Percentiles rank a stretch among this genome's conserved stretches.
phyloP scores from a whole-genome alignment of 2,329 filamentous ascomycete species.

The Ceratocystis papillata region DNA sequence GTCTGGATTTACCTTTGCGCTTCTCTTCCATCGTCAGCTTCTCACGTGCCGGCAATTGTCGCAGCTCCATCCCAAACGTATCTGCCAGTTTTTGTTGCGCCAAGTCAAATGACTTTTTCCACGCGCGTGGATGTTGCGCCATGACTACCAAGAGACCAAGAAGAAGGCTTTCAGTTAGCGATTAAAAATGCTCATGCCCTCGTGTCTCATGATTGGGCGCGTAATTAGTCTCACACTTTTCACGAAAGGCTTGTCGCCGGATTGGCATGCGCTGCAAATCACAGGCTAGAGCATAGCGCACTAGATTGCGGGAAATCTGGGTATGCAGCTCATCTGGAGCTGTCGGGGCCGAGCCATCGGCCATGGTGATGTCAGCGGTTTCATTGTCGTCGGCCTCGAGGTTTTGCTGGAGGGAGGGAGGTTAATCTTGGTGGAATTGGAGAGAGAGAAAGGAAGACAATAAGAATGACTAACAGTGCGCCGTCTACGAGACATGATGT shows the following conservation, averaged over 20 bases:
- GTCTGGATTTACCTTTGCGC: slow-evolving; percentile 51
- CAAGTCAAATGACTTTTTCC: slow-evolving; percentile 63
- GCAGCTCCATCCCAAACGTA: slow-evolving; percentile 86
- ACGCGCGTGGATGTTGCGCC: slow-evolving; percentile 56
- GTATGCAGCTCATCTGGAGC: slow-evolving; percentile 37
- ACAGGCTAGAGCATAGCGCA: slow-evolving; percentile 57
- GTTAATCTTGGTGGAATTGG: not conserved
- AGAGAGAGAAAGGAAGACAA: not conserved
- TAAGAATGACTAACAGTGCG: slow-evolving; percentile 2
- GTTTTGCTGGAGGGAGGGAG: not conserved
- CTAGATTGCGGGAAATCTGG: slow-evolving; percentile 53
- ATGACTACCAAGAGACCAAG: slow-evolving; percentile 47
- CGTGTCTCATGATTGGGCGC: not conserved
- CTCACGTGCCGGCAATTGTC: slow-evolving; percentile 69
- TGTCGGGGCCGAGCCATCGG: slow-evolving; percentile 32
- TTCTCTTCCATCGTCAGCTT: slow-evolving; percentile 69
- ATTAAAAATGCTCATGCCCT: not conserved
- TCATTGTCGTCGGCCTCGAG: not conserved
- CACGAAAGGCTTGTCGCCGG: slow-evolving; percentile 50
- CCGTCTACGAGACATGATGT: slow-evolving; percentile 1
- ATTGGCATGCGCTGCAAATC: slow-evolving; percentile 53
- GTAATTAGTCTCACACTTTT: slow-evolving; percentile 42
- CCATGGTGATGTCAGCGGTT: slow-evolving; percentile 30
- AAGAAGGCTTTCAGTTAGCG: not conserved
- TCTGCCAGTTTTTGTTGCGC: slow-evolving; percentile 61